Evolutionary conservation across 2,329 filamentous ascomycete genomes (phyloP).

Genomic region (Magnaporthiopsis incrustans): DNA sequence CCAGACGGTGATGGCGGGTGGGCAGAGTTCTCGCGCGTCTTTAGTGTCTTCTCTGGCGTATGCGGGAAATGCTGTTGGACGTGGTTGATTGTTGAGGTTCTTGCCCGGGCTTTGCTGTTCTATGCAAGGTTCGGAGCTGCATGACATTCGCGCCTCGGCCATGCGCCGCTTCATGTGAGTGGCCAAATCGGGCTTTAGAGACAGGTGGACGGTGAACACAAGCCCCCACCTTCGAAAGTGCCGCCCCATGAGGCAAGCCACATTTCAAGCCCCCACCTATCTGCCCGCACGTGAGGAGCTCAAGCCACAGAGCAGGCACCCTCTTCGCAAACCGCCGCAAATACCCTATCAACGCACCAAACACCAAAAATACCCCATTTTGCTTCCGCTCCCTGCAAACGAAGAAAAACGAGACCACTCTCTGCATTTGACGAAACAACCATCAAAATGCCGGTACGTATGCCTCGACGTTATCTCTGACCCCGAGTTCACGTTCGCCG

Average conservation of each 20-base stretch:
- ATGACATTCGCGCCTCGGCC: background rate
- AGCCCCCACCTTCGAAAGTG: background rate
- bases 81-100: background rate
- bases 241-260: background rate
- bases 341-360: background rate
- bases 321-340: background rate
- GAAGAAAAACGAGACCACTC: slow-evolving; percentile 11
- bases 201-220: background rate
- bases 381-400: background rate
- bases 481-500: background rate
- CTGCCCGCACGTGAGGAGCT: background rate
- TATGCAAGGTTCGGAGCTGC: background rate
- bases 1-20: background rate
- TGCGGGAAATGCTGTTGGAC: background rate
- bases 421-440: slow-evolving; percentile 20
- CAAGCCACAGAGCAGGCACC: background rate
- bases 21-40: background rate
- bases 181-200: no score
- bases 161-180: no score
- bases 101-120: background rate
- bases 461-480: background rate
- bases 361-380: background rate
- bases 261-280: background rate
- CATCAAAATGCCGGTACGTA: slow-evolving; percentile 33
- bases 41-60: background rate